Evolutionary conservation across 768 basidiomycete species (phyloP), one percentile per base, ranked within the genome.

Genomic region (Lactarius indigo): DNA sequence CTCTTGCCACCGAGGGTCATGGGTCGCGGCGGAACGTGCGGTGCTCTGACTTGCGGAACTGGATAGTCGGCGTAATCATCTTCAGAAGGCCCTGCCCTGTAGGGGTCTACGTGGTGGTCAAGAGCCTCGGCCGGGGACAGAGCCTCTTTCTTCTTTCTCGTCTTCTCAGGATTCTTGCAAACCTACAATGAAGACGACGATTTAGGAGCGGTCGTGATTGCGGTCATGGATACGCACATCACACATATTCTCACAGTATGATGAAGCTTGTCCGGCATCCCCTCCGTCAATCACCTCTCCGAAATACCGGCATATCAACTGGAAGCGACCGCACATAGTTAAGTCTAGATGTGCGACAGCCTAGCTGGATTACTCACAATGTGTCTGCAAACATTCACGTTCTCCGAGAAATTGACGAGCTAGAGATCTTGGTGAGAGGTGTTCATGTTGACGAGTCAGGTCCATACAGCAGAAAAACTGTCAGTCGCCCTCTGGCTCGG

Each of bases 281-380:
- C 72, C 75, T 8, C 76, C 71, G 68, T 90, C 81, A 42, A 92
- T 83, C 0, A 71, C 68, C 75, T 94, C 92, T 1, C 90, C 92
- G 69, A 94, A 94, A 73, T 91, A 92, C 56, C 84, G 85, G 72
- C 92, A 93, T 65, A 94, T 87, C 2, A 82, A 79, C 89, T 93
- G 59, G 28, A 42, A 56, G 13, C 28, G 28, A 39, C 4, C 47
- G 47, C 23, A 23, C 0, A n/a, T 3, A 8, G 23, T 58, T 1
- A 31, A 31, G 9, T 52, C 31, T 30, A 33, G 50, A 52, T 4
- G 33, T 23, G 35, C 9, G 54, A 12, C 10, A 20, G n/a, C 35
- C 23, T 37, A 20, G 26, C 26, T 37, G 10, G 17, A 9, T 56
- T 9, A 76, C 87, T 68, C 70, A 91, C 91, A 30, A 91, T 79